phyloP scores from a whole-genome alignment of 768 basidiomycete genomes.

The Leucocoprinus leucothites region DNA sequence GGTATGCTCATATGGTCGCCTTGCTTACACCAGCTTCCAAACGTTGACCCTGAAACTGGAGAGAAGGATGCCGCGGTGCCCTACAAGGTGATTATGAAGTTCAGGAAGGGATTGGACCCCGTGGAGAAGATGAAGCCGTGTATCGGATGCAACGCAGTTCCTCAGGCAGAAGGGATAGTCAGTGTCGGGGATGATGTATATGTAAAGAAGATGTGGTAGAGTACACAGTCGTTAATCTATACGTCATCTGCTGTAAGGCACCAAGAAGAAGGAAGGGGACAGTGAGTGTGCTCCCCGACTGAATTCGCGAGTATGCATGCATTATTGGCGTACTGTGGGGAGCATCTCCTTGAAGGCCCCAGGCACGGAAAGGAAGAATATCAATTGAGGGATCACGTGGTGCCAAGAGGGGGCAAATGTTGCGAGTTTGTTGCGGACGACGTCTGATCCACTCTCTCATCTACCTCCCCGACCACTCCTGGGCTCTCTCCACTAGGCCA shows the following conservation, averaged over 20 bases:
- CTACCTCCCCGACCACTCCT: constrained; percentile 4
- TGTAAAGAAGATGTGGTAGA: constrained; percentile 37
- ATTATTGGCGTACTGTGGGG: constrained; percentile 5
- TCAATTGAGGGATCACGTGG: constrained; percentile 12
- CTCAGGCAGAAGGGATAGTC: constrained; percentile 43
- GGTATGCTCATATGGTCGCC: neutral
- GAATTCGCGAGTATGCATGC: constrained; percentile 22
- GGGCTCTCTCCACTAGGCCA: constrained; percentile 5
- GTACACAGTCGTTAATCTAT: neutral
- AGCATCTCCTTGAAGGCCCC: no score
- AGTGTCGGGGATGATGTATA: constrained; percentile 52
- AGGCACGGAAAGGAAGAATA: constrained; percentile 6
- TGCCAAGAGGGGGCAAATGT: constrained; percentile 14
- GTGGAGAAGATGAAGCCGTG: neutral
- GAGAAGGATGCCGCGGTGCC: constrained; percentile 47
- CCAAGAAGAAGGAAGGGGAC: constrained; percentile 44
- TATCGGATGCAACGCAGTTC: constrained; percentile 62
- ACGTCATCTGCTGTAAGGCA: constrained; percentile 58
- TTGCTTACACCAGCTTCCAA: constrained; percentile 4
- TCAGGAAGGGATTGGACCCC: constrained; percentile 47
- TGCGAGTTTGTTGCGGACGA: constrained; percentile 11
- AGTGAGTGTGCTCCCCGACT: constrained; percentile 55
- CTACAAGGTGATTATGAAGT: constrained; percentile 72
- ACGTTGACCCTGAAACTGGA: neutral
- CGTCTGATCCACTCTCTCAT: constrained; percentile 12